A percentile compares a stretch with the other conserved stretches of the same genome.
Evolutionary conservation across 345 rosid genomes (phyloP).

Genomic region (Cardiospermum halicacabum): DNA sequence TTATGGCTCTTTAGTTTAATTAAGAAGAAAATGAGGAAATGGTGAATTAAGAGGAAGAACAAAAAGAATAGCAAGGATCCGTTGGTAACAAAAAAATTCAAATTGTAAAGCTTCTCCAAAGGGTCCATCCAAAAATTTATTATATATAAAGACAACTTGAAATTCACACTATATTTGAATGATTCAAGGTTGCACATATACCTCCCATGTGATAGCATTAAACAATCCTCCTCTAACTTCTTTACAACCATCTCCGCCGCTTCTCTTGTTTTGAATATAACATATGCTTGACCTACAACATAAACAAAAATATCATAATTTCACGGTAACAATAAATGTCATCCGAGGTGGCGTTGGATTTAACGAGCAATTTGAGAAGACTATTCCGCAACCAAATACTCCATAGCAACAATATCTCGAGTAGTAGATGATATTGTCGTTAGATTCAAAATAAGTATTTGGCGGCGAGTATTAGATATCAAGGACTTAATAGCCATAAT

Average conservation of each 20-base stretch:
- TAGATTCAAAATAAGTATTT: too few relatives aligned
- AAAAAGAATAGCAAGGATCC: too few relatives aligned
- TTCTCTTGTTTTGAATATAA: slow-evolving; percentile 60
- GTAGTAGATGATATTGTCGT: too few relatives aligned
- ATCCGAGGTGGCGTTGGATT: neutral
- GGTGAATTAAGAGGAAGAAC: too few relatives aligned
- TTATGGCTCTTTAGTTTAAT: too few relatives aligned
- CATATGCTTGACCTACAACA: slow-evolving; percentile 69
- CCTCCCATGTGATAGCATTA: slow-evolving; percentile 78
- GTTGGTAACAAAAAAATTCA: too few relatives aligned
- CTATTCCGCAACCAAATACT: too few relatives aligned
- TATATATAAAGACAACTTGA: neutral
- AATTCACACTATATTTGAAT: neutral
- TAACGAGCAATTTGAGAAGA: neutral
- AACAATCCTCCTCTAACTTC: slow-evolving; percentile 54
- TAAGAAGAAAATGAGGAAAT: too few relatives aligned
- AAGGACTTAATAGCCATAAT: neutral
- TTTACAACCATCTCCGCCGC: slow-evolving; percentile 47
- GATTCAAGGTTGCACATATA: slow-evolving; percentile 22
- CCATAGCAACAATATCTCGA: too few relatives aligned
- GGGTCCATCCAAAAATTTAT: neutral
- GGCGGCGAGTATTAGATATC: neutral
- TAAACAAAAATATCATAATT: slow-evolving; percentile 10
- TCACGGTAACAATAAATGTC: neutral
- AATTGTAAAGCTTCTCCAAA: neutral